A percentile compares a stretch with the other conserved stretches of the same genome.
phyloP scores from a whole-genome alignment of 768 basidiomycete genomes.

The Xerocomus potaroensis region DNA sequence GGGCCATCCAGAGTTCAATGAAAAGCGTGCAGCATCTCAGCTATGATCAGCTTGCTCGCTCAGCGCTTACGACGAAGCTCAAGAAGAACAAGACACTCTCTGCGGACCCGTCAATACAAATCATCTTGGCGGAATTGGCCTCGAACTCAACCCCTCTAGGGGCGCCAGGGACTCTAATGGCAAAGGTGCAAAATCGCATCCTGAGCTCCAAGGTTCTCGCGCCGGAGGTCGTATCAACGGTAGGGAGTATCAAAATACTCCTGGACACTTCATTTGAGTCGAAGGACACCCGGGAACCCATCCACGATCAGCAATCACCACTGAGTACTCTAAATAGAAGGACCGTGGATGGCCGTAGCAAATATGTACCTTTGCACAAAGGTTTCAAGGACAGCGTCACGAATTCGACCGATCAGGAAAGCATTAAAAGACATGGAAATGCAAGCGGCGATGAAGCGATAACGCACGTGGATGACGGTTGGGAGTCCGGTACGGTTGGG shows the following conservation, averaged over 20 bases:
- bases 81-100: conserved; percentile 65
- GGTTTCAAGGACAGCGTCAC: conserved; percentile 1
- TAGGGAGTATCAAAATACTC: conserved; percentile 47
- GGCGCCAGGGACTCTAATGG: conserved; percentile 39
- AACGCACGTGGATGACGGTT: conserved; percentile 25
- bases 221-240: conserved; percentile 45
- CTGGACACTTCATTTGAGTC: conserved; percentile 29
- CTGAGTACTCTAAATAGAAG: conserved; percentile 10
- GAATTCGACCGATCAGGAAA: conserved; percentile 4
- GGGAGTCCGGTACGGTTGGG: conserved; percentile 42
- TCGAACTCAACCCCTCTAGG: conserved; percentile 32
- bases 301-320: neutral
- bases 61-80: conserved; percentile 68
- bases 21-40: conserved; percentile 45
- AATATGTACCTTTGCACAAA: neutral
- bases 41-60: conserved; percentile 53
- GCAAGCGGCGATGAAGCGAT: conserved; percentile 3
- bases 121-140: conserved; percentile 44
- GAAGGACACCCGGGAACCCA: conserved; percentile 15
- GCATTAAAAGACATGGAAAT: conserved; percentile 26
- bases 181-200: conserved; percentile 67
- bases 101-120: conserved; percentile 44
- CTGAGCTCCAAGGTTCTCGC: conserved; percentile 76
- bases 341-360: neutral
- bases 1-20: neutral